Percentiles rank a stretch among this genome's conserved stretches.
These are phyloP conservation scores for Jaapia argillacea DNA, from an alignment of 768 basidiomycete genomes.

Conservation along the genomic window DNA sequence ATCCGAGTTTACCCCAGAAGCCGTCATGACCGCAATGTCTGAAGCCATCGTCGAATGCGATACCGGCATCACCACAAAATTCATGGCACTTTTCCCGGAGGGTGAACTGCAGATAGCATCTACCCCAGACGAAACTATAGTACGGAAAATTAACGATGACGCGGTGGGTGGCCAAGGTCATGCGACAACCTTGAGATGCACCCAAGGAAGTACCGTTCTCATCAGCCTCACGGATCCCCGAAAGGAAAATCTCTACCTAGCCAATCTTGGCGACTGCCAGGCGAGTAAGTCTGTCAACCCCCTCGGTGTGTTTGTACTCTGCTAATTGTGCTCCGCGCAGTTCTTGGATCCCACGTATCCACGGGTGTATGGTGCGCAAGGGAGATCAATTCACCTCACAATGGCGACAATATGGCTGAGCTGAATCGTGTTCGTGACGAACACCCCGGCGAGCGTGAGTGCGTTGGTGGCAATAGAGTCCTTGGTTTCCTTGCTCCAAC, in stretches of 20 bases:
- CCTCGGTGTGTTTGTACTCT: conserved; percentile 17
- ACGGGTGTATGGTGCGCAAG: no score
- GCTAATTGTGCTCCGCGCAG: conserved; percentile 31
- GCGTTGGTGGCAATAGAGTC: conserved; percentile 53
- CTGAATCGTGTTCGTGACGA: conserved; percentile 50
- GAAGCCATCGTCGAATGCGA: conserved; percentile 31
- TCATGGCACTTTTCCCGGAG: conserved; percentile 39
- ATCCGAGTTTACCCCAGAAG: conserved; percentile 15
- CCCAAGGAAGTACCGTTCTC: conserved; percentile 74
- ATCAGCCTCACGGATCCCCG: conserved; percentile 65
- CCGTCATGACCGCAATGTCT: conserved; percentile 21
- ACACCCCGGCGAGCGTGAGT: conserved; percentile 65
- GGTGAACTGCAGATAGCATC: conserved; percentile 38
- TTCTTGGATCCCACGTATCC: conserved; percentile 54
- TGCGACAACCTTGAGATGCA: conserved; percentile 56
- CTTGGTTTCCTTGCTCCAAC: conserved; percentile 73
- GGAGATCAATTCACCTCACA: no score
- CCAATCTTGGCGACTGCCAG: conserved; percentile 76
- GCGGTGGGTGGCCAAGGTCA: conserved; percentile 46
- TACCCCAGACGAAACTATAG: conserved; percentile 47
- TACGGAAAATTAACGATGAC: conserved; percentile 55
- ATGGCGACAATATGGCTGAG: conserved; percentile 59
- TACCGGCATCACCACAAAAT: conserved; percentile 29
- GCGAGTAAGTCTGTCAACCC: conserved; percentile 33
- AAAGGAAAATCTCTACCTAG: conserved; percentile 64